Evolutionary conservation across 164 flowering plant species (phyloP).

Genomic region (Kingdonia uniflora): DNA sequence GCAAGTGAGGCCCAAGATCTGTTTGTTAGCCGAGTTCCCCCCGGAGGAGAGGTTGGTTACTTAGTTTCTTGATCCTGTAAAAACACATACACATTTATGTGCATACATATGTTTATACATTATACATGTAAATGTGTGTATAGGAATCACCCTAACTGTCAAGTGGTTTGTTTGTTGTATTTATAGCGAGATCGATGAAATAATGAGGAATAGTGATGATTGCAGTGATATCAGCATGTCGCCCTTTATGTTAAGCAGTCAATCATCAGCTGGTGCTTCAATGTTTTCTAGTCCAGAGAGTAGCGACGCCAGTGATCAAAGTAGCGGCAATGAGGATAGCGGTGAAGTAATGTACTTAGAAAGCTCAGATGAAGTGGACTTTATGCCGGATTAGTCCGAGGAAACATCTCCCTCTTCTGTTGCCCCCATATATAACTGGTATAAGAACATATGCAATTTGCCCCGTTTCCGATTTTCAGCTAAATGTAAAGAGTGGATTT

Average conservation of each 20-base stretch:
- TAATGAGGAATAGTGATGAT: constrained; percentile 32
- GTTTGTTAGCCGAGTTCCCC: constrained; percentile 75
- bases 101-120: neutral
- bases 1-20: constrained; percentile 56
- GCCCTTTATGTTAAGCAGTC: constrained; percentile 29
- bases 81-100: neutral
- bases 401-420: too few species aligned
- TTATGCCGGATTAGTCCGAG: constrained; percentile 17
- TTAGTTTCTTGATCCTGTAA: too few species aligned
- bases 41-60: constrained; percentile 52
- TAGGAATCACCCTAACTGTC: constrained; percentile 4
- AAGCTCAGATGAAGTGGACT: constrained; percentile 70
- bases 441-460: too few species aligned
- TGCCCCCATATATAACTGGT: too few species aligned
- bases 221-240: constrained; percentile 39
- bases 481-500: too few species aligned
- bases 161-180: constrained; percentile 26
- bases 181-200: constrained; percentile 43
- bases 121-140: constrained; percentile 1
- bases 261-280: constrained; percentile 35
- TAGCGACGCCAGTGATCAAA: constrained; percentile 66
- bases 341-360: constrained; percentile 39
- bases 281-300: constrained; percentile 49
- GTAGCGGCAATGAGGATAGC: constrained; percentile 77
- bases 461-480: too few species aligned